Evolutionary conservation across 106 monocot species (phyloP), one percentile per base, ranked within the genome.

Genomic region (Platanthera guangdongensis): DNA sequence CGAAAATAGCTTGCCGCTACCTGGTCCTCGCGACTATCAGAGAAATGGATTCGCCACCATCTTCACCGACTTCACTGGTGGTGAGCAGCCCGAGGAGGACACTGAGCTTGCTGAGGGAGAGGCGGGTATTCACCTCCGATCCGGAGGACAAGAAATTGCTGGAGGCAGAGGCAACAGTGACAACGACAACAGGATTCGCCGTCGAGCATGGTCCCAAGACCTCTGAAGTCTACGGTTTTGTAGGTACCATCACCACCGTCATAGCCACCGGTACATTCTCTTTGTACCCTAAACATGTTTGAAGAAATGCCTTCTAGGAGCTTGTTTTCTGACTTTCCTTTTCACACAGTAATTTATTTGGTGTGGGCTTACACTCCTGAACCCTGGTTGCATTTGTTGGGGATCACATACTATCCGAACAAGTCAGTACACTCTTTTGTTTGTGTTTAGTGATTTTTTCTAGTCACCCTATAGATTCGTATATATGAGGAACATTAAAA

Each of bases 401-500:
- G 99, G 14, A 94, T 99, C 85, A 99, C 94, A 10, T 99, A 99
- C 57, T 94, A 92, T 74, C 99, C 99, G 25, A 94, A 87, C 89
- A 94, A 92, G 99, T 99, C 18, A 53, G 89, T 70, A 14, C 47
- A 47, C n/a, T 47, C 3, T 50, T 76, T 47, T 39, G 9, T 45
- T 11, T 51, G 71, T 52, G 53, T 32, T 62, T 54, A 1, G 18
- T 39, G 47, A 39, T 39, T 39, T 39, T 39, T 39, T 39, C 39
- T 39, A 39, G 39, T 39, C 39, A 39, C 39, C 39, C 1, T 39
- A 39, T 39, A 39, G 39, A 39, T 39, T 39, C 39, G 3, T 39
- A 39, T 39, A 39, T 39, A 39, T 39, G 39, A 39, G 39, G 39
- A 39, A 39, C 39, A 39, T 39, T 39, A 39, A 39, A 39, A 39